These are phyloP conservation scores for Aphanomyces invadans DNA, from an alignment of 352 stramenopile species.

Conservation along the genomic window DNA sequence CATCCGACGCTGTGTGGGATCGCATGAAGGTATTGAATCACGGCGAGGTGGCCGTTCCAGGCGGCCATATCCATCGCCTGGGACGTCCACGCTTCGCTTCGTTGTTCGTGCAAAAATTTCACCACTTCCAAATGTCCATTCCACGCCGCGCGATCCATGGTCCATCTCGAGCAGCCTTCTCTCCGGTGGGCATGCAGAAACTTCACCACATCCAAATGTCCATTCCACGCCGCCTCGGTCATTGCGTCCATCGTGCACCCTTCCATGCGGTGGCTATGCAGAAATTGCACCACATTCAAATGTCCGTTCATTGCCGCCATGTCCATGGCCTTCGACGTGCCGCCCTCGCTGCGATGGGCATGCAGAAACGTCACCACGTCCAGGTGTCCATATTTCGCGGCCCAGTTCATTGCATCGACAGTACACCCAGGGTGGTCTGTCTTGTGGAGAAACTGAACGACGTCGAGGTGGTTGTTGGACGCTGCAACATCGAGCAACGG, in stretches of 20 bases:
- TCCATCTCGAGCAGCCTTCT: background rate
- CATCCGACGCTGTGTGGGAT: background rate
- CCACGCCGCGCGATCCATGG: conserved; percentile 12
- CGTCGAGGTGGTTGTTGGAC: conserved; percentile 25
- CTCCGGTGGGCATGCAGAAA: conserved; percentile 7
- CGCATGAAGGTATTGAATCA: conserved; percentile 16
- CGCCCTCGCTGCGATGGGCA: conserved; percentile 5
- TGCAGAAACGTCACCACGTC: conserved; percentile 16
- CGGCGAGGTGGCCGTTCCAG: conserved; percentile 6
- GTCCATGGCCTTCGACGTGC: conserved; percentile 20
- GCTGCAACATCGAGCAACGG: conserved; percentile 27
- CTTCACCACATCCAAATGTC: conserved; percentile 9
- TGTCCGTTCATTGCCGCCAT: conserved; percentile 3
- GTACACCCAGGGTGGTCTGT: conserved; percentile 25
- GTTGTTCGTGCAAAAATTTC: background rate
- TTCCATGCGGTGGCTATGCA: background rate
- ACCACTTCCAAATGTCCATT: conserved; percentile 7
- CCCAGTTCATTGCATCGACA: conserved; percentile 26
- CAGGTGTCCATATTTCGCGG: conserved; percentile 25
- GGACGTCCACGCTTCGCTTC: conserved; percentile 1
- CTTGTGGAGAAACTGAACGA: conserved; percentile 27
- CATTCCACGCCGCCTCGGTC: conserved; percentile 16
- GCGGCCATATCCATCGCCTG: conserved; percentile 15
- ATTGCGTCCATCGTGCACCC: background rate
- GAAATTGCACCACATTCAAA: background rate